phyloP scores from a whole-genome alignment of 2,329 filamentous ascomycete species.

The Xylaria sp. region DNA sequence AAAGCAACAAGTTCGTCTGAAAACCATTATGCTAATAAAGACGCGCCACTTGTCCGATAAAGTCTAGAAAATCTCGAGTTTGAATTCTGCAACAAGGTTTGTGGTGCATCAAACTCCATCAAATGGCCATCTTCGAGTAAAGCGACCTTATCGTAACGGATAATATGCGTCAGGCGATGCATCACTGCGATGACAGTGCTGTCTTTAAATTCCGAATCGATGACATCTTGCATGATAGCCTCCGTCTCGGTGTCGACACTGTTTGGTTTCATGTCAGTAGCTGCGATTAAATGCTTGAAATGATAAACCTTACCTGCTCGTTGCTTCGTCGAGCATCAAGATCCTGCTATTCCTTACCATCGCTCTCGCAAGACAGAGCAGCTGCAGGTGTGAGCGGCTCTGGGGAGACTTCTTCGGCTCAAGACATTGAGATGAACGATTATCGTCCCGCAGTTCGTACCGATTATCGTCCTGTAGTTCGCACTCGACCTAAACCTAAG shows the following conservation, averaged over 20 bases:
- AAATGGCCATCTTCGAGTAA: constrained; percentile 37
- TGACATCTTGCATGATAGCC: constrained; percentile 40
- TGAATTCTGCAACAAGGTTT: constrained; percentile 34
- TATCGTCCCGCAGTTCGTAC: constrained; percentile 10
- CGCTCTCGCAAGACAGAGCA: constrained; percentile 41
- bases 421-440: constrained; percentile 27
- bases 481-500: constrained; percentile 24
- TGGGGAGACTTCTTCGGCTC: constrained; percentile 29
- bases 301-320: constrained; percentile 39
- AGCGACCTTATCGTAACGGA: constrained; percentile 38
- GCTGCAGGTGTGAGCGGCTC: constrained; percentile 34
- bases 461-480: constrained; percentile 20
- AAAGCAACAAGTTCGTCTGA: constrained; percentile 30
- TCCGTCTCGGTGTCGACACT: constrained; percentile 44
- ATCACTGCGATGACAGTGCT: constrained; percentile 42
- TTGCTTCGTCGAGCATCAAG: constrained; percentile 43
- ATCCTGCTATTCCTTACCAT: constrained; percentile 38
- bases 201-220: constrained; percentile 41
- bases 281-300: constrained; percentile 28
- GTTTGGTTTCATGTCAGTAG: constrained; percentile 18
- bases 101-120: constrained; percentile 36
- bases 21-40: constrained; percentile 29
- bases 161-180: constrained; percentile 39
- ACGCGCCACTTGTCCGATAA: constrained; percentile 27
- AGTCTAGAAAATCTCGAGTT: constrained; percentile 29